phyloP scores from a whole-genome alignment of 140 eudicot genomes.

The Cichorium intybus region DNA sequence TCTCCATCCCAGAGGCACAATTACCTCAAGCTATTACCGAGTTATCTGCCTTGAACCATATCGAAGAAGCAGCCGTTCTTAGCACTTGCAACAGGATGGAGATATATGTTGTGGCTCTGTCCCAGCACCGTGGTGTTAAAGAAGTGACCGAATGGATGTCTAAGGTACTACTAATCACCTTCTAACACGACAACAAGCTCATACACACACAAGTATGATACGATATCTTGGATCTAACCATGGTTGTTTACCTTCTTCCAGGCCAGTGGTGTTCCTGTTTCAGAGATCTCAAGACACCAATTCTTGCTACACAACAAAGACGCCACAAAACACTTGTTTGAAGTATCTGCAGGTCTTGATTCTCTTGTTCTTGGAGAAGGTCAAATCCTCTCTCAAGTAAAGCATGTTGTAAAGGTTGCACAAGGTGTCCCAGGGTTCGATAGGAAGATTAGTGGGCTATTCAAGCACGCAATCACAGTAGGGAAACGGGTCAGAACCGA shows the following conservation, averaged over 20 bases:
- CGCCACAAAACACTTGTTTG: slow-evolving; percentile 73
- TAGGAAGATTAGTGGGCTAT: slow-evolving; percentile 70
- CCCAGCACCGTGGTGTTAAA: slow-evolving; percentile 81
- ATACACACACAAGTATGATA: neutral
- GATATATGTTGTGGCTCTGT: slow-evolving; percentile 79
- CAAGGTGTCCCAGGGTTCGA: slow-evolving; percentile 78
- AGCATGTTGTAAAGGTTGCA: slow-evolving; percentile 66
- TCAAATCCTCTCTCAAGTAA: slow-evolving; percentile 88
- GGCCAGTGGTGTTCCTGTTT: slow-evolving; percentile 73
- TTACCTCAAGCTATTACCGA: slow-evolving; percentile 75
- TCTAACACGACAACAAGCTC: neutral
- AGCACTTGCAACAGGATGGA: slow-evolving; percentile 93
- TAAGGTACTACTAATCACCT: slow-evolving; percentile 47
- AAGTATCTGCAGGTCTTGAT: slow-evolving; percentile 85
- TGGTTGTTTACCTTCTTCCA: slow-evolving; percentile 30
- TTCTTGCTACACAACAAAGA: slow-evolving; percentile 70
- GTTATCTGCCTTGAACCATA: slow-evolving; percentile 73
- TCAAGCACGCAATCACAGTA: slow-evolving; percentile 75
- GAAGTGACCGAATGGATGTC: slow-evolving; percentile 99
- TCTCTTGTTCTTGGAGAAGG: slow-evolving; percentile 89
- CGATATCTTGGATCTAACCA: slow-evolving; percentile 3
- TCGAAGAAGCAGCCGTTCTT: slow-evolving; percentile 91
- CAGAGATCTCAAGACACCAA: slow-evolving; percentile 64
- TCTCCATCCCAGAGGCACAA: slow-evolving; percentile 77
- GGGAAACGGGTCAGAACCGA: slow-evolving; percentile 89